Conservation (phyloP, 2,329 filamentous ascomycete species). For the Colletotrichum costaricense region DNA sequence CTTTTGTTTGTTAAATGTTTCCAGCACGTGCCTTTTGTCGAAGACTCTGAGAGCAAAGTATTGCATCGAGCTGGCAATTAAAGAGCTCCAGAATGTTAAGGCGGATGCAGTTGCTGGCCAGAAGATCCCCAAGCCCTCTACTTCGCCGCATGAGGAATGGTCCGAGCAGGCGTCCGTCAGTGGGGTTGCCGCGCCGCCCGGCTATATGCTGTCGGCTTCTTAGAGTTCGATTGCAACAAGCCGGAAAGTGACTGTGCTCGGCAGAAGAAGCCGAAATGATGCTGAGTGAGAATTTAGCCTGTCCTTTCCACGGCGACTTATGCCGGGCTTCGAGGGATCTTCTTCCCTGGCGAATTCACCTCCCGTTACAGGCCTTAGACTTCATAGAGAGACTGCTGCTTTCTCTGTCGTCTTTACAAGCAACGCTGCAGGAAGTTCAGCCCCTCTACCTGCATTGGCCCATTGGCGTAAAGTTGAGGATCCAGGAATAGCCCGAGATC, state of each 20-base stretch:
- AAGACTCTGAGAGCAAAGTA: background rate
- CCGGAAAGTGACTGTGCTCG: background rate
- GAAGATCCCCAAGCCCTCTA: background rate
- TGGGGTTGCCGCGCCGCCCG: conserved; percentile 10
- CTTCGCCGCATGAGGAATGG: background rate
- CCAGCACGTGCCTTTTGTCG: too few relatives aligned
- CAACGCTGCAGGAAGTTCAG: conserved; percentile 45
- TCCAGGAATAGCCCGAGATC: conserved; percentile 48
- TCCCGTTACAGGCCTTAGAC: background rate
- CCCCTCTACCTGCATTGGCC: conserved; percentile 43
- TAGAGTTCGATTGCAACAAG: background rate
- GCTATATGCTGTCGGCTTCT: conserved; percentile 29
- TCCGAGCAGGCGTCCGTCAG: conserved; percentile 1
- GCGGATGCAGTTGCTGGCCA: background rate
- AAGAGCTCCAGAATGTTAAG: background rate
- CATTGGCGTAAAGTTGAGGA: conserved; percentile 39
- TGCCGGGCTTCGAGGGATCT: too few relatives aligned
- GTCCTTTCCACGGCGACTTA: background rate
- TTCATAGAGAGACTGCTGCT: background rate
- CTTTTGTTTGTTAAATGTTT: background rate
- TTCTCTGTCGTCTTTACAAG: conserved; percentile 25
- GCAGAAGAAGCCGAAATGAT: conserved; percentile 13
- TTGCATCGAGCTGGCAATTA: background rate
- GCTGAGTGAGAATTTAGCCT: background rate
- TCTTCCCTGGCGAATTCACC: too few relatives aligned